Percentiles rank a stretch among this genome's conserved stretches.
phyloP scores from a whole-genome alignment of 2,329 filamentous ascomycete species.

The Microascus cirrosus region DNA sequence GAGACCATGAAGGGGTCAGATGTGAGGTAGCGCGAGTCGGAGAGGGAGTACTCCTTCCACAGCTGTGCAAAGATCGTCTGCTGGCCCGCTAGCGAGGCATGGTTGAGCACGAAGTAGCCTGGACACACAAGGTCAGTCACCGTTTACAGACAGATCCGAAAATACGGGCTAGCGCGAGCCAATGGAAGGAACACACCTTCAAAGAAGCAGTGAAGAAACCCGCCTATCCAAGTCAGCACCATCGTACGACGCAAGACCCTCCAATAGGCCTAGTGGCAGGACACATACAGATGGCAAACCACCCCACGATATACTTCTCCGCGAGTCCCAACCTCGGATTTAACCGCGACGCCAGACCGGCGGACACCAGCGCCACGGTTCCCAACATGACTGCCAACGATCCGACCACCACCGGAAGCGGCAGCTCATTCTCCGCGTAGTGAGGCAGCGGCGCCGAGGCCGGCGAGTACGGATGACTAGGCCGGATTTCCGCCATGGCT shows the following conservation, averaged over 20 bases:
- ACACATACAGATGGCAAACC: slow-evolving; percentile 44
- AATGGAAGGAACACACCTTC: slow-evolving; percentile 43
- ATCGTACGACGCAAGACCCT: neutral
- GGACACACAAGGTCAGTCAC: neutral
- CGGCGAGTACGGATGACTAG: slow-evolving; percentile 32
- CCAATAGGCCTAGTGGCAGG: neutral
- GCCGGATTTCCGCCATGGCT: neutral
- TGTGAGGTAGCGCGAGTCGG: slow-evolving; percentile 78
- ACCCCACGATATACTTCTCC: slow-evolving; percentile 33
- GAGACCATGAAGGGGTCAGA: slow-evolving; percentile 77
- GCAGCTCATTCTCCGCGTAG: slow-evolving; percentile 27
- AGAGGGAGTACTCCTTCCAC: slow-evolving; percentile 87
- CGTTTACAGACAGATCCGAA: neutral
- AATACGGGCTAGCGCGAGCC: neutral
- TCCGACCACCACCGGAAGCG: slow-evolving; percentile 21
- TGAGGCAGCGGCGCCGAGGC: slow-evolving; percentile 20
- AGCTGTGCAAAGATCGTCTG: slow-evolving; percentile 72
- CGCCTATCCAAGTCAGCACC: slow-evolving; percentile 28
- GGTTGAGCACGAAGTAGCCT: slow-evolving; percentile 69
- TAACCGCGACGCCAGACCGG: slow-evolving; percentile 16
- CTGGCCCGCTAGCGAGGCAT: slow-evolving; percentile 50
- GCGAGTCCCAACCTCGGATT: slow-evolving; percentile 16
- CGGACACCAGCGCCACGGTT: slow-evolving; percentile 16
- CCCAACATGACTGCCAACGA: slow-evolving; percentile 23
- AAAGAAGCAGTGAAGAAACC: slow-evolving; percentile 67